These are phyloP conservation scores for Spirogloea muscicola DNA, from an alignment of 139 green algal species.

Conservation along the genomic window DNA sequence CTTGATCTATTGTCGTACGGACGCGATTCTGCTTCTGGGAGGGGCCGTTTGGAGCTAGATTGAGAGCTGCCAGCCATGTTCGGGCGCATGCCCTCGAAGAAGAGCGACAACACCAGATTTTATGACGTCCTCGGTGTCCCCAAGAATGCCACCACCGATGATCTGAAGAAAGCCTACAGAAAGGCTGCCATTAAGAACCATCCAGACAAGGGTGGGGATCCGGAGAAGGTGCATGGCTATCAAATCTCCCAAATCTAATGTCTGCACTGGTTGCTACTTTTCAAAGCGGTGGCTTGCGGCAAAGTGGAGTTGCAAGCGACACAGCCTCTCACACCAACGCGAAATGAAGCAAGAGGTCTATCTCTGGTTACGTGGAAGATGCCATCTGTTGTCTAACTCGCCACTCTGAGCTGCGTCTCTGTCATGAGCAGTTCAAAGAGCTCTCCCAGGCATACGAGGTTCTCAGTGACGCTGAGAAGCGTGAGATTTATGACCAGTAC, in stretches of 20 bases:
- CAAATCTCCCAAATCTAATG: not conserved
- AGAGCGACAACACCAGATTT: constrained; percentile 49
- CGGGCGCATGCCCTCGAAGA: constrained; percentile 36
- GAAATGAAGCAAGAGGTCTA: not conserved
- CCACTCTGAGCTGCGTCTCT: not conserved
- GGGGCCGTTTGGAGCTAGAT: too few relatives aligned
- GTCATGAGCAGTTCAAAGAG: constrained; percentile 82
- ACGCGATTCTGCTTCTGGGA: too few relatives aligned
- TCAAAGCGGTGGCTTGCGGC: not conserved
- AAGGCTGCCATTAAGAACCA: constrained; percentile 66
- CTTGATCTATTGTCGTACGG: too few relatives aligned
- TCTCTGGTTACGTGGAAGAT: not conserved
- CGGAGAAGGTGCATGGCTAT: constrained; percentile 65
- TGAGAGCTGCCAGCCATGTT: too few relatives aligned
- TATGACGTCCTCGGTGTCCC: constrained; percentile 81
- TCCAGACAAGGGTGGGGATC: constrained; percentile 69
- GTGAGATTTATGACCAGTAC: constrained; percentile 97
- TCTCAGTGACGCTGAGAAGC: constrained; percentile 91
- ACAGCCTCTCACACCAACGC: not conserved
- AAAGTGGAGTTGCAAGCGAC: not conserved
- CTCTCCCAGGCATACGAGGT: constrained; percentile 97
- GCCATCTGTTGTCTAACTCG: not conserved
- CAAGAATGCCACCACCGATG: constrained; percentile 77
- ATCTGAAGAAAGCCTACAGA: constrained; percentile 93
- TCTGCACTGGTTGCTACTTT: not conserved